phyloP scores from a whole-genome alignment of 2,329 filamentous ascomycete genomes.

The Graphilbum ipis-grandicollis region DNA sequence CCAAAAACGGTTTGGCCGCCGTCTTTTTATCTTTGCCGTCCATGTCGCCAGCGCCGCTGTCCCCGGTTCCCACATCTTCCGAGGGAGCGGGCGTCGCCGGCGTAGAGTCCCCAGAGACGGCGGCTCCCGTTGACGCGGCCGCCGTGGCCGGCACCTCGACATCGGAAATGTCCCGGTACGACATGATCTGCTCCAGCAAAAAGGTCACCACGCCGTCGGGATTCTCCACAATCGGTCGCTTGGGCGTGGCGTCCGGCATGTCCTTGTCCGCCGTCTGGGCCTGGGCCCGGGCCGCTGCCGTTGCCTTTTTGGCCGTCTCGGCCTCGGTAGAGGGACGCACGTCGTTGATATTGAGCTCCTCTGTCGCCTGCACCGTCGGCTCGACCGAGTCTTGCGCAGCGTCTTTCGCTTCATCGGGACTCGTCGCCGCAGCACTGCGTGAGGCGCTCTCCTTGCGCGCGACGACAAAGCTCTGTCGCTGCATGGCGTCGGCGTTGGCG shows the following conservation, averaged over 20 bases:
- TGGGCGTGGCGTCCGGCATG: conserved; percentile 51
- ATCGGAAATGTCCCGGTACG: conserved; percentile 85
- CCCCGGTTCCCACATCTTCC: neutral
- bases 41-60: conserved; percentile 3
- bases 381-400: conserved; percentile 20
- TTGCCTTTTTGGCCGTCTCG: neutral
- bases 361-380: conserved; percentile 26
- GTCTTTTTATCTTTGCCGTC: conserved; percentile 7
- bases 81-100: too few species aligned
- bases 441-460: conserved; percentile 1
- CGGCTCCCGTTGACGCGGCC: neutral
- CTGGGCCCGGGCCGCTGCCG: neutral
- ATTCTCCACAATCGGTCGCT: conserved; percentile 73
- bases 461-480: conserved; percentile 2
- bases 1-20: conserved; percentile 52
- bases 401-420: too few species aligned
- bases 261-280: too few species aligned
- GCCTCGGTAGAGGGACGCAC: conserved; percentile 44
- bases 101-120: neutral
- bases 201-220: conserved; percentile 94
- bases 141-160: conserved; percentile 31
- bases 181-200: conserved; percentile 76
- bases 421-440: neutral
- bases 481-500: neutral
- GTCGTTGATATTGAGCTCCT: conserved; percentile 29